A percentile compares a stretch with the other conserved stretches of the same genome.
These are phyloP conservation scores for Penicillium vulpinum DNA, from an alignment of 2,329 filamentous ascomycete genomes.

Conservation along the genomic window DNA sequence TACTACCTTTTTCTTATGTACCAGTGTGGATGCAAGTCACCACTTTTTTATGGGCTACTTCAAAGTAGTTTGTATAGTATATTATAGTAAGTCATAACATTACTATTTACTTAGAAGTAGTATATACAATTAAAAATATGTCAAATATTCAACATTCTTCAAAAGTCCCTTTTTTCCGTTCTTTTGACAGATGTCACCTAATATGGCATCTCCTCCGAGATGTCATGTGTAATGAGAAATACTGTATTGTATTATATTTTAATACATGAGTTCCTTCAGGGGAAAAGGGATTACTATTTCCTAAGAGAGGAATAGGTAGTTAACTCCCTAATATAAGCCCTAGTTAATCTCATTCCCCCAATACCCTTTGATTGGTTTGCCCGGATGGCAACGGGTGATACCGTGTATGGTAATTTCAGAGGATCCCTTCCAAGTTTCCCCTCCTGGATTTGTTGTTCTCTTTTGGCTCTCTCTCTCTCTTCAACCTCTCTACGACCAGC, in stretches of 20 bases:
- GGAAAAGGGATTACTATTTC: background rate
- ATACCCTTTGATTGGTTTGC: background rate
- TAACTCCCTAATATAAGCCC: background rate
- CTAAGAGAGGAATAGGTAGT: background rate
- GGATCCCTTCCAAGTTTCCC: background rate
- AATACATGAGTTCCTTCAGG: background rate
- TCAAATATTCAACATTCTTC: background rate
- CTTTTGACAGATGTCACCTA: slow-evolving; percentile 2
- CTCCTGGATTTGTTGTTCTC: slow-evolving; percentile 15
- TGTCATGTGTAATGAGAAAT: background rate
- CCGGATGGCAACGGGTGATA: slow-evolving; percentile 3
- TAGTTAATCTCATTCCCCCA: background rate
- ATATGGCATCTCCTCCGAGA: slow-evolving; percentile 1
- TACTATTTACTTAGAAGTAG: too few relatives aligned
- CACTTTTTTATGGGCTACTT: background rate
- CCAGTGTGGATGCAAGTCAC: background rate
- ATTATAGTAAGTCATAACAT: too few relatives aligned
- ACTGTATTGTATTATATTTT: background rate
- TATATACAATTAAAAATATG: too few relatives aligned
- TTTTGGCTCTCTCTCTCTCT: slow-evolving; percentile 13
- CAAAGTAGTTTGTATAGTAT: too few relatives aligned
- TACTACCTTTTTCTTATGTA: too few relatives aligned
- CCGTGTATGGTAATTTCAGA: slow-evolving; percentile 3
- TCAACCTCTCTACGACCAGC: slow-evolving; percentile 19
- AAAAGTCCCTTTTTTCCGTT: background rate